Evolutionary conservation across 2,329 filamentous ascomycete species (phyloP).

Genomic region (Capronia epimyces): DNA sequence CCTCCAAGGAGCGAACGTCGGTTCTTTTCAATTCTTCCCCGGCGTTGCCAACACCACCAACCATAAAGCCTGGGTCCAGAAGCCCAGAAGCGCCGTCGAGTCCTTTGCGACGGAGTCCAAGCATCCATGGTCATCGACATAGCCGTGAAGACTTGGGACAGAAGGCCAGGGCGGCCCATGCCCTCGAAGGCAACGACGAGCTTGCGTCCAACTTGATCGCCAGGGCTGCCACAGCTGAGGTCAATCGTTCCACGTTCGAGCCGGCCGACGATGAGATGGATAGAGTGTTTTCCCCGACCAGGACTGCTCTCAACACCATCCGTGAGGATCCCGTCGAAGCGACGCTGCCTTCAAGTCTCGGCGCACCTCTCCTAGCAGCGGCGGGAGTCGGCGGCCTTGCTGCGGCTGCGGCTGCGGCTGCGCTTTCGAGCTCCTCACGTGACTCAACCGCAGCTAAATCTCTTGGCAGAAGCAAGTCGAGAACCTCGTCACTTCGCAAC

Average conservation of each 20-base stretch:
- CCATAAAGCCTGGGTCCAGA: conserved; percentile 3
- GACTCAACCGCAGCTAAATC: conserved; percentile 22
- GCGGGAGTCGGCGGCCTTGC: conserved; percentile 12
- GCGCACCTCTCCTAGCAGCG: conserved; percentile 5
- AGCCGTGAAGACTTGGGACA: conserved; percentile 24
- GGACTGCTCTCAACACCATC: conserved; percentile 48
- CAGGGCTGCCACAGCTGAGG: conserved; percentile 14
- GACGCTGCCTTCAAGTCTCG: not conserved
- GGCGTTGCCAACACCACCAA: conserved; percentile 26
- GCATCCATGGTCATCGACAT: conserved; percentile 36
- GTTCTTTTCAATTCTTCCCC: conserved; percentile 44
- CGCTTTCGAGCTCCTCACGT: conserved; percentile 17
- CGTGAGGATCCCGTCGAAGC: conserved; percentile 36
- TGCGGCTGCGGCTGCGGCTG: conserved; percentile 2
- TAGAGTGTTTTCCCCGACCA: conserved; percentile 34
- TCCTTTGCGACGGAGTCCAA: conserved; percentile 30
- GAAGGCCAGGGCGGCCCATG: conserved; percentile 3
- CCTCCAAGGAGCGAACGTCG: conserved; percentile 44
- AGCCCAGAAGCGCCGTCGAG: conserved; percentile 15
- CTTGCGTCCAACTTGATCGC: conserved; percentile 25
- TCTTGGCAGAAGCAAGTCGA: conserved; percentile 41
- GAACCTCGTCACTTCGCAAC: conserved; percentile 34
- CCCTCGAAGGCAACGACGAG: conserved; percentile 9
- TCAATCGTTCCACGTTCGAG: conserved; percentile 36
- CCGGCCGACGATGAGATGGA: conserved; percentile 23